A percentile compares a stretch with the other conserved stretches of the same genome.
Evolutionary conservation across 2,329 filamentous ascomycete species (phyloP).

Genomic region (Penicillium hesseltinei): DNA sequence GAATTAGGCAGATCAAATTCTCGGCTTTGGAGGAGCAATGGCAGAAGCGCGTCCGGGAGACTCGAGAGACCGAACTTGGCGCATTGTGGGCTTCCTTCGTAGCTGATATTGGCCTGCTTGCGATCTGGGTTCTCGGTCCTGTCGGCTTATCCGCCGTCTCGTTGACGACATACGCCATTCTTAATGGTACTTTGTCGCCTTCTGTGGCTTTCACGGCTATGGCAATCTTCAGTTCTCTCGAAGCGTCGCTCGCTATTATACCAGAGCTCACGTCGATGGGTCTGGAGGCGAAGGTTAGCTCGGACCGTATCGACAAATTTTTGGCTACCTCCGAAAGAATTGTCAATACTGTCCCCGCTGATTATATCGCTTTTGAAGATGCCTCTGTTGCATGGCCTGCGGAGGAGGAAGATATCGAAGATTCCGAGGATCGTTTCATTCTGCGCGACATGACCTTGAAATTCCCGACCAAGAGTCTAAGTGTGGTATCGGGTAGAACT

Average conservation of each 20-base stretch:
- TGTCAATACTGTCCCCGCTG: constrained; percentile 58
- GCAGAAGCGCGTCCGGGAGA: constrained; percentile 66
- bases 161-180: constrained; percentile 64
- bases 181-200: constrained; percentile 63
- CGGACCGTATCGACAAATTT: constrained; percentile 70
- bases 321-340: constrained; percentile 66
- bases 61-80: constrained; percentile 64
- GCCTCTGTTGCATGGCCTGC: constrained; percentile 72
- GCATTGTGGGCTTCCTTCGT: constrained; percentile 66
- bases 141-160: constrained; percentile 71
- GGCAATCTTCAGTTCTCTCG: constrained; percentile 69
- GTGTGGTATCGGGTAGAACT: constrained; percentile 73
- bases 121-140: constrained; percentile 71
- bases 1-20: constrained; percentile 83
- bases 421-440: constrained; percentile 60
- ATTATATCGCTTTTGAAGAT: constrained; percentile 63
- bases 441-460: constrained; percentile 63
- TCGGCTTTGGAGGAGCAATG: constrained; percentile 72
- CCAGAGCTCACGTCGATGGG: constrained; percentile 70
- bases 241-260: constrained; percentile 67
- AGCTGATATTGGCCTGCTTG: constrained; percentile 61
- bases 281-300: constrained; percentile 71
- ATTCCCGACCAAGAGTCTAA: constrained; percentile 68
- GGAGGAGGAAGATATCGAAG: constrained; percentile 51
- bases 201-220: constrained; percentile 78